phyloP scores from a whole-genome alignment of 2,329 filamentous ascomycete genomes.

The Pseudogymnoascus sp. region DNA sequence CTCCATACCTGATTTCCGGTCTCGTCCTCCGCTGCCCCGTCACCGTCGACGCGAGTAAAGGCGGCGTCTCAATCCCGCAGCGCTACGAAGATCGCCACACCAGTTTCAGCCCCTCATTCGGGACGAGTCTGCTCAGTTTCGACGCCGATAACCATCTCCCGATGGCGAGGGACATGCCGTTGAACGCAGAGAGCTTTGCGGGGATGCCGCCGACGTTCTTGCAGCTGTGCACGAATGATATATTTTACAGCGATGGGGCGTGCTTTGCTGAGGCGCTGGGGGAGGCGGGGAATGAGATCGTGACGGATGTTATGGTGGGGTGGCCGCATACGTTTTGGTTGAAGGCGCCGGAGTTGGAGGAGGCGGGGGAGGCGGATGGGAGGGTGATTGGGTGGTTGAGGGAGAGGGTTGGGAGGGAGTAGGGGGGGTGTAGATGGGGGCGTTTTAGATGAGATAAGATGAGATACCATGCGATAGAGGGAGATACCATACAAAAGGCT shows the following conservation, averaged over 20 bases:
- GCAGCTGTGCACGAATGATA: slow-evolving; percentile 42
- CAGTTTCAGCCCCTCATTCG: slow-evolving; percentile 31
- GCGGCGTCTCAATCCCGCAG: slow-evolving; percentile 30
- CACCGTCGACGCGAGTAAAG: slow-evolving; percentile 35
- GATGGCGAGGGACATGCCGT: slow-evolving; percentile 32
- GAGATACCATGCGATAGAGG: not conserved
- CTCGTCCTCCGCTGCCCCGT: slow-evolving; percentile 41
- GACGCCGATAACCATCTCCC: slow-evolving; percentile 25
- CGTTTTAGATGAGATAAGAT: not conserved
- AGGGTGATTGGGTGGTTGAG: slow-evolving; percentile 34
- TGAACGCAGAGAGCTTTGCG: slow-evolving; percentile 29
- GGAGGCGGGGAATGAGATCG: slow-evolving; percentile 32
- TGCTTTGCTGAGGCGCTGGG: slow-evolving; percentile 39
- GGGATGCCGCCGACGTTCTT: slow-evolving; percentile 36
- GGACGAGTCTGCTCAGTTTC: slow-evolving; percentile 29
- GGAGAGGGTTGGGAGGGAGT: slow-evolving; percentile 29
- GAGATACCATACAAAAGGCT: not conserved
- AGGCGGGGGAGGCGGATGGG: slow-evolving; percentile 34
- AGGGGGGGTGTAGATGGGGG: not conserved
- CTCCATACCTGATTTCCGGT: slow-evolving; percentile 28
- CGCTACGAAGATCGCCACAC: slow-evolving; percentile 32
- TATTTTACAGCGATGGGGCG: slow-evolving; percentile 42
- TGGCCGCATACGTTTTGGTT: slow-evolving; percentile 48
- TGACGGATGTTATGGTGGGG: slow-evolving; percentile 35
- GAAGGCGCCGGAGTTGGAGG: slow-evolving; percentile 34